Conservation (phyloP, 768 basidiomycete genomes). For the Boletus subcaerulescens region DNA sequence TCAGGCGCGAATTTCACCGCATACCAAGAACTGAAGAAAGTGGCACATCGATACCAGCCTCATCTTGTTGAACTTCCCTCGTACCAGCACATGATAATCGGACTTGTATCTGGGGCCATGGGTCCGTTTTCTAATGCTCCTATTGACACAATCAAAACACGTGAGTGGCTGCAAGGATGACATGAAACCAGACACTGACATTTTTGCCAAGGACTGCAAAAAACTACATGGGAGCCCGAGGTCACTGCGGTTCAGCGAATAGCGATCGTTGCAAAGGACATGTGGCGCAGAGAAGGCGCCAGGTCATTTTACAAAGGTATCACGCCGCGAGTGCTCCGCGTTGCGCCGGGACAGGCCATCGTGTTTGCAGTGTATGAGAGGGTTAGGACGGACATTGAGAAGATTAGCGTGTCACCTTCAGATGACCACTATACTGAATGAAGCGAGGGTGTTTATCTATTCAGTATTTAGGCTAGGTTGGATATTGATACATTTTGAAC, state of each 20-base stretch:
- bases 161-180: slow-evolving; percentile 39
- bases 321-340: slow-evolving; percentile 91
- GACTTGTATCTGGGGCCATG: slow-evolving; percentile 95
- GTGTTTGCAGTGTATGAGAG: slow-evolving; percentile 98
- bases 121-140: slow-evolving; percentile 98
- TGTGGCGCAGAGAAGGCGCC: slow-evolving; percentile 90
- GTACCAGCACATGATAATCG: slow-evolving; percentile 94
- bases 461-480: background rate
- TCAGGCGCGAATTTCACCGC: slow-evolving; percentile 95
- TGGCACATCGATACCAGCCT: slow-evolving; percentile 77
- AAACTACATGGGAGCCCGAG: slow-evolving; percentile 69
- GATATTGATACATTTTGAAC: too few relatives aligned
- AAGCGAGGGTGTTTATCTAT: slow-evolving; percentile 1
- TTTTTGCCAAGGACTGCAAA: slow-evolving; percentile 67
- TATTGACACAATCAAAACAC: slow-evolving; percentile 93
- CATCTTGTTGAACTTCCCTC: slow-evolving; percentile 78
- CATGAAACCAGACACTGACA: background rate
- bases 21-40: slow-evolving; percentile 93
- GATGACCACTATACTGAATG: slow-evolving; percentile 74
- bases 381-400: slow-evolving; percentile 73
- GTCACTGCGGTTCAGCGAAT: slow-evolving; percentile 80
- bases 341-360: slow-evolving; percentile 95
- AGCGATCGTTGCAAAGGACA: slow-evolving; percentile 75
- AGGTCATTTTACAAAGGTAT: slow-evolving; percentile 97
- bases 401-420: slow-evolving; percentile 48